Evolutionary conservation across 1,139 yeast species (phyloP).

Genomic region (Pichia sp.): DNA sequence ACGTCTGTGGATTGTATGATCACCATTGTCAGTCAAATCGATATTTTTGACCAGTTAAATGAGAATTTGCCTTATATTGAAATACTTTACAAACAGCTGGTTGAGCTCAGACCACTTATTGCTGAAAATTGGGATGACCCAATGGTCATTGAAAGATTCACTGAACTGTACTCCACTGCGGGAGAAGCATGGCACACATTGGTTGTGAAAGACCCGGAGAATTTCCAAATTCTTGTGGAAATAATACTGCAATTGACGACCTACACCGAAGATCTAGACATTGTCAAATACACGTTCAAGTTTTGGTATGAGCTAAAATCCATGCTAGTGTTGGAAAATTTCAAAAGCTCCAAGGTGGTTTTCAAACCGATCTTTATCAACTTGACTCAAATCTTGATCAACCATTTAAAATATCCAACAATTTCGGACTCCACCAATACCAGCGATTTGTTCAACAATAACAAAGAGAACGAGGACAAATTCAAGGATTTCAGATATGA

Average conservation of each 20-base stretch:
- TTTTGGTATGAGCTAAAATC: constrained; percentile 88
- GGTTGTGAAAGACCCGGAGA: constrained; percentile 67
- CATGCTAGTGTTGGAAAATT: constrained; percentile 59
- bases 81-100: constrained; percentile 63
- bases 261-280: constrained; percentile 76
- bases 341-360: constrained; percentile 52
- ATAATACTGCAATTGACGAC: constrained; percentile 61
- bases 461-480: constrained; percentile 81
- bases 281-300: constrained; percentile 84
- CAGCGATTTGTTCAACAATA: constrained; percentile 33
- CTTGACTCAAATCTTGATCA: constrained; percentile 63
- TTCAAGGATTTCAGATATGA: constrained; percentile 92
- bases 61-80: constrained; percentile 55
- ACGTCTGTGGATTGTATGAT: constrained; percentile 84
- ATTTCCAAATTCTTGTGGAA: constrained; percentile 72
- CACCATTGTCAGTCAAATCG: constrained; percentile 74
- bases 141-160: constrained; percentile 66
- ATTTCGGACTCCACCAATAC: constrained; percentile 32
- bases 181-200: constrained; percentile 95
- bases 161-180: constrained; percentile 82
- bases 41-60: constrained; percentile 41
- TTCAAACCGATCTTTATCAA: constrained; percentile 59
- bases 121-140: constrained; percentile 52
- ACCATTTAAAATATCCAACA: constrained; percentile 73
- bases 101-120: constrained; percentile 54